Base-by-base conservation (phyloP, 768 basidiomycete species). In the Harrya chromipes region DNA sequence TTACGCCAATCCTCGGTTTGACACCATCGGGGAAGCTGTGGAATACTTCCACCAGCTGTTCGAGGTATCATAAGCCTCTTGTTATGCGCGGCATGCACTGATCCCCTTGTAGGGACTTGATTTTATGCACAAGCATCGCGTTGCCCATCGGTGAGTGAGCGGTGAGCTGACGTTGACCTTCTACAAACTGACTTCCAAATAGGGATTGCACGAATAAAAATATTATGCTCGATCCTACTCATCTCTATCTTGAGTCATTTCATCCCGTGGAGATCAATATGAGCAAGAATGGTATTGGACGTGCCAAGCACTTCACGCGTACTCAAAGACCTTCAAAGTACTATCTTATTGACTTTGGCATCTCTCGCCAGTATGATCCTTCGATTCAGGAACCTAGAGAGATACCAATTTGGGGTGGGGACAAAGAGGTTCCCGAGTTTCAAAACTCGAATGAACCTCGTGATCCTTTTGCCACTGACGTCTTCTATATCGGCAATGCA, bases 401-500 rank as follows among this genome's bases (percentile, higher is more conserved):
- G 21, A 37, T 51, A 1, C 62, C 66, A 0, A 59, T 72, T 5
- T 47, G 52, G 6, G 76, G 74, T 1, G 74, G 70, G 2, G 76
- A 81, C 56, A 66, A 66, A 46, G 60, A 71, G 0, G 68, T 66
- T 0, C 73, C 74, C 1, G 74, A 75, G 40, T 68, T 64, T 46
- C 56, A 64, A 21, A 50, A 52, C 4, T 51, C 40, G 4, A 11
- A 44, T 1, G 21, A 51, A 1, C 62, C 57, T 0, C 62, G 61
- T 13, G 50, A 76, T 50, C 71, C 72, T 0, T 78, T 76, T 46
- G 63, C 69, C 0, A 69, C 67, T 0, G 77, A 78, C 34, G 59
- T 77, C 2, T 78, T 72, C 45, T 70, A 69, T 38, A 44, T 76
- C 1, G 74, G 73, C 2, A 77, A 76, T 51, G 20, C 64, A 13